Base-by-base conservation (phyloP, 148 eudicot species). In the Cornus kousa region DNA sequence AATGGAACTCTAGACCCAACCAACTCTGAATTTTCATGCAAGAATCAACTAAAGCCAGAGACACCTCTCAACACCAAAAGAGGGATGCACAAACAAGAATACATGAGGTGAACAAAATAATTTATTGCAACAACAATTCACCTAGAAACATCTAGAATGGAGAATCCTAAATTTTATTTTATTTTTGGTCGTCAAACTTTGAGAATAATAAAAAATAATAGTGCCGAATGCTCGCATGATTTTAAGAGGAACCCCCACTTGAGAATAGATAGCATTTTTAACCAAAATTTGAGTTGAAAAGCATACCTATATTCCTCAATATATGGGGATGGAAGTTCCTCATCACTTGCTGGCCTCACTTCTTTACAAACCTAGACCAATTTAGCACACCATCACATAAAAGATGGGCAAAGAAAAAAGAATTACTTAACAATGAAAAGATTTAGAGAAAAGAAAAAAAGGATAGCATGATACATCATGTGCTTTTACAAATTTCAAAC, bases 301-400 rank as follows among this genome's bases (percentile, higher is more conserved):
- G 68, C 82, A 33, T 86, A 93, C 98, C 99, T 86, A 79, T 89
- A 90, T 67, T 96, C 99, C 83, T 96, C 98, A 73, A 96, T 82
- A 77, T 87, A 96, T 57, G 88, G 80, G 59, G 97, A 90, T 72
- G 98, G 94, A 88, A 96, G 97, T 84, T 96, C 99, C 80, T 96
- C 99, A 84, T 96, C 93, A 78, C 55, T 85, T 71, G 99, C 99
- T 55, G 92, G 92, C 84, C 99, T 93, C 78, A 87, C 87, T 59
- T 85, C 83, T 88, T 82, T 90, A 92, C 99, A 96, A 73, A 86
- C 92, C 99, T 95, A 91, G 84, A 83, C 74, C 90, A 90, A 80
- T 86, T 83, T 68, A 85, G 84, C 87, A 88, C 70, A 76, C 81
- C 85, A 86, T 74, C 39, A 32, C 10, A 50, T 32, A 83, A 65